A percentile compares a stretch with the other conserved stretches of the same genome.
These are phyloP conservation scores for Boletellus sp. DNA, from an alignment of 768 basidiomycete species.

Conservation along the genomic window DNA sequence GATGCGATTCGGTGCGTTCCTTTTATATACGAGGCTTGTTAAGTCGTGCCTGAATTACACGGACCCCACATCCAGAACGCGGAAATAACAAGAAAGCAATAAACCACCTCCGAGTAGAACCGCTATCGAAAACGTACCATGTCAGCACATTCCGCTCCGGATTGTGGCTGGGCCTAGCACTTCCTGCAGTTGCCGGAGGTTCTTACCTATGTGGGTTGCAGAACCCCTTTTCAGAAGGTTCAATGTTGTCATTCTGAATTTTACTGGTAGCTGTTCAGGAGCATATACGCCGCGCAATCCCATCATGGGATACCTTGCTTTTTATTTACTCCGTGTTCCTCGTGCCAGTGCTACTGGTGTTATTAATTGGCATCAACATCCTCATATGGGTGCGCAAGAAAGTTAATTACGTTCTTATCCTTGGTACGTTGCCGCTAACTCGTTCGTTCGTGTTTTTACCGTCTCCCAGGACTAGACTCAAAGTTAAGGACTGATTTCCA, in stretches of 20 bases:
- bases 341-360: conserved; percentile 69
- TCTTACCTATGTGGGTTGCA: conserved; percentile 46
- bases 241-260: not conserved
- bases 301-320: conserved; percentile 69
- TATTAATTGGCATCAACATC: conserved; percentile 79
- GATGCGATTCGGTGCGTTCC: conserved; percentile 60
- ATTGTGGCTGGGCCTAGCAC: conserved; percentile 60
- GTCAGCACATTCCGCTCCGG: conserved; percentile 77
- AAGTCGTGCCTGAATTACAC: not conserved
- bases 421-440: conserved; percentile 49
- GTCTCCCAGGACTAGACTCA: conserved; percentile 56
- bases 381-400: conserved; percentile 69
- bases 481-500: conserved; percentile 73
- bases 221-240: not conserved
- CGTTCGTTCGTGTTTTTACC: not conserved
- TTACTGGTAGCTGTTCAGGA: conserved; percentile 47
- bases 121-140: conserved; percentile 58
- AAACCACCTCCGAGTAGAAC: conserved; percentile 56
- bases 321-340: conserved; percentile 73
- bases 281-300: conserved; percentile 48
- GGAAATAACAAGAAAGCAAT: conserved; percentile 80
- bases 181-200: conserved; percentile 68
- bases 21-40: not conserved
- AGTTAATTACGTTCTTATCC: conserved; percentile 91
- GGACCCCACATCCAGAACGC: conserved; percentile 32